A percentile compares a stretch with the other conserved stretches of the same genome.
Conservation (phyloP, 768 basidiomycete genomes). For the Lepiota venenata region DNA sequence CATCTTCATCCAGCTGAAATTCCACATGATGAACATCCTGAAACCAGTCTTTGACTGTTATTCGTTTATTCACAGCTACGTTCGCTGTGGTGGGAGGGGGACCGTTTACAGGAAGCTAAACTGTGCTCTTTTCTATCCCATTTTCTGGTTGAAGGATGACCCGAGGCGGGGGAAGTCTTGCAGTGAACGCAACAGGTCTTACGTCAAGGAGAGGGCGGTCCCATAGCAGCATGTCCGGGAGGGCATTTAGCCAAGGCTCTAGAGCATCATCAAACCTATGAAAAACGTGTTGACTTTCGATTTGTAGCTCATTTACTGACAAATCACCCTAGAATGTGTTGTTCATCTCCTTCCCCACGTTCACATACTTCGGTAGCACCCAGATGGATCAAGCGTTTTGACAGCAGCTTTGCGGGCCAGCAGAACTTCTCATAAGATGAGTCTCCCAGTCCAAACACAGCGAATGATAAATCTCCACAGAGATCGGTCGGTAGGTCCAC, state of each 20-base stretch:
- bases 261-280: slow-evolving; percentile 70
- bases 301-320: neutral
- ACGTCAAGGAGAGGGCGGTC: slow-evolving; percentile 48
- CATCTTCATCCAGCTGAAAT: slow-evolving; percentile 60
- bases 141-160: slow-evolving; percentile 27
- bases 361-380: slow-evolving; percentile 66
- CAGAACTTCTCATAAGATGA: slow-evolving; percentile 86
- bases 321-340: slow-evolving; percentile 71
- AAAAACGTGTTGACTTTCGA: neutral
- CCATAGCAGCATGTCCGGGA: slow-evolving; percentile 44
- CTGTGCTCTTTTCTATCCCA: slow-evolving; percentile 6
- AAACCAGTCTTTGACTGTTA: slow-evolving; percentile 80
- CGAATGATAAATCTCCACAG: slow-evolving; percentile 75
- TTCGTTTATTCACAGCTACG: slow-evolving; percentile 61
- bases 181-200: slow-evolving; percentile 22
- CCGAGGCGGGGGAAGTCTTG: slow-evolving; percentile 36
- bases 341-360: slow-evolving; percentile 84
- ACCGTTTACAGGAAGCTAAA: slow-evolving; percentile 30
- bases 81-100: slow-evolving; percentile 45
- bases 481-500: slow-evolving; percentile 73
- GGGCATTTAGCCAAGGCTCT: slow-evolving; percentile 59
- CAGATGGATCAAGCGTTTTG: slow-evolving; percentile 58
- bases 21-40: slow-evolving; percentile 94
- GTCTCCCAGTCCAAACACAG: slow-evolving; percentile 86
- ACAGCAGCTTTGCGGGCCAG: slow-evolving; percentile 86